Conservation (phyloP, 1,284 basidiomycete genomes). For the Cystobasidium pallidum region DNA sequence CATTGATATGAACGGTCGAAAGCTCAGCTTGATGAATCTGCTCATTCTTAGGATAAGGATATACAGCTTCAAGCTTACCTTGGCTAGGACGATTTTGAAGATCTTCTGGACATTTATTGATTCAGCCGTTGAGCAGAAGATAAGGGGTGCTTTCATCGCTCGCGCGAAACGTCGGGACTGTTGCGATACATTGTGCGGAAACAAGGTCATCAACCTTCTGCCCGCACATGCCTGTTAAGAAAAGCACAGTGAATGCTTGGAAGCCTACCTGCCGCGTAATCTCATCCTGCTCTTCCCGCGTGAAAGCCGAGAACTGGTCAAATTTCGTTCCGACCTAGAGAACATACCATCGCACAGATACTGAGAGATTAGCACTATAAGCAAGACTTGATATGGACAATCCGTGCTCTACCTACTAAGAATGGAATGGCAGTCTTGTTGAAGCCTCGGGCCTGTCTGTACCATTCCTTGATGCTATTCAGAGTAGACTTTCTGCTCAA, state of each 20-base stretch:
- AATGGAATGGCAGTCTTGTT: slow-evolving; percentile 99
- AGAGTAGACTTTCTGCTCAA: slow-evolving; percentile 93
- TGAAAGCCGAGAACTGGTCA: slow-evolving; percentile 93
- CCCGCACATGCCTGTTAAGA: too few species aligned
- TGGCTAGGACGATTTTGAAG: slow-evolving; percentile 92
- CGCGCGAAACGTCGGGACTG: slow-evolving; percentile 93
- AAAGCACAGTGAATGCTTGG: too few species aligned
- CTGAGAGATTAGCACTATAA: too few species aligned
- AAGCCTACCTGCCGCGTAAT: slow-evolving; percentile 88
- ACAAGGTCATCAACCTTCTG: too few species aligned
- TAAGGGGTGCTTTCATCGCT: slow-evolving; percentile 97
- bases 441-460: slow-evolving; percentile 95
- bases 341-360: too few species aligned
- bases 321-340: slow-evolving; percentile 83
- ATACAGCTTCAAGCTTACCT: slow-evolving; percentile 57
- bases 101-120: slow-evolving; percentile 97
- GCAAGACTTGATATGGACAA: too few species aligned
- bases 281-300: slow-evolving; percentile 96
- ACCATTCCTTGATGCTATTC: slow-evolving; percentile 98
- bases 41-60: too few species aligned
- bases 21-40: too few species aligned
- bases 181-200: too few species aligned
- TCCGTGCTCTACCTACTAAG: slow-evolving; percentile 57
- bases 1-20: too few species aligned
- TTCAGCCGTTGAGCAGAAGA: slow-evolving; percentile 96